Conservation (phyloP, 768 basidiomycete species). For the Pulveroboletus frians region DNA sequence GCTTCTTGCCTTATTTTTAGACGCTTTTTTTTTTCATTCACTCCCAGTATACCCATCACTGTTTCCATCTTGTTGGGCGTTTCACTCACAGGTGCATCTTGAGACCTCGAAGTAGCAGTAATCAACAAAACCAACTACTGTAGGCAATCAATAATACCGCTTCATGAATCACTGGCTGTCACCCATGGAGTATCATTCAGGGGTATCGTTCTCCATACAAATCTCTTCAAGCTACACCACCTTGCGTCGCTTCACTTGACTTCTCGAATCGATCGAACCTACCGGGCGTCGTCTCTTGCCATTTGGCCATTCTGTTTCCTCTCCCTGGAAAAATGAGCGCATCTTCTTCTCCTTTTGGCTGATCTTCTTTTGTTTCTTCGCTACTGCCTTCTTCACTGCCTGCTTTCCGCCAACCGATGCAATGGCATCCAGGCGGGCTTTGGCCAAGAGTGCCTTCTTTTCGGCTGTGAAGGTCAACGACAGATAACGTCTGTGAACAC, state of each 20-base stretch:
- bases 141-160: slow-evolving; percentile 26
- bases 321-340: slow-evolving; percentile 52
- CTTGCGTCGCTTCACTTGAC: slow-evolving; percentile 22
- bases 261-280: slow-evolving; percentile 6
- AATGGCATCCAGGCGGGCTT: slow-evolving; percentile 76
- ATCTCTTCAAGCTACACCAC: slow-evolving; percentile 4
- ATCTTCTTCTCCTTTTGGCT: slow-evolving; percentile 86
- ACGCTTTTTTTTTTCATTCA: slow-evolving; percentile 16
- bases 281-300: slow-evolving; percentile 16
- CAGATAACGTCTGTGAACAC: slow-evolving; percentile 1
- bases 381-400: slow-evolving; percentile 83
- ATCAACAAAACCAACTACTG: slow-evolving; percentile 26
- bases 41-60: slow-evolving; percentile 27
- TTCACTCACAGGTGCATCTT: slow-evolving; percentile 20
- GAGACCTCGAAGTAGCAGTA: slow-evolving; percentile 26
- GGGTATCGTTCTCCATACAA: not conserved
- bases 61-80: slow-evolving; percentile 25
- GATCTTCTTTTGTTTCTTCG: slow-evolving; percentile 84
- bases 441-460: slow-evolving; percentile 66
- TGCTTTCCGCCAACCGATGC: slow-evolving; percentile 69
- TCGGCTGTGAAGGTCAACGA: slow-evolving; percentile 48
- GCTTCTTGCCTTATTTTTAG: slow-evolving; percentile 19
- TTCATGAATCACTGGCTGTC: slow-evolving; percentile 1
- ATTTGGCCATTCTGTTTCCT: slow-evolving; percentile 8
- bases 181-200: not conserved